Percentiles rank a stretch among this genome's conserved stretches.
Evolutionary conservation across 495 filamentous ascomycete genomes (phyloP).

Genomic region (Neurospora discreta): DNA sequence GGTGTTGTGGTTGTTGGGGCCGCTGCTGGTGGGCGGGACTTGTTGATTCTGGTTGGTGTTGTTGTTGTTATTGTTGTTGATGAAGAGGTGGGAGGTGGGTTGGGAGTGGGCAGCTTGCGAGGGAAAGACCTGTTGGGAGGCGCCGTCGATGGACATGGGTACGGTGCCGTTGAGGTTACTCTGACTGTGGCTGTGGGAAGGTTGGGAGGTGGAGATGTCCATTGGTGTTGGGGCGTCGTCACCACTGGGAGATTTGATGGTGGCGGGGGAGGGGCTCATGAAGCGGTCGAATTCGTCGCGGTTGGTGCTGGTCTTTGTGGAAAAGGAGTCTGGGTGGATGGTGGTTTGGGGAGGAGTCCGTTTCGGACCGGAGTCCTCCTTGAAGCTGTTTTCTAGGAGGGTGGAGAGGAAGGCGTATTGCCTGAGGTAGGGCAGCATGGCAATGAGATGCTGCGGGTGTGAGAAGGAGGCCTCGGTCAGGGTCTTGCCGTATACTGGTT

Average conservation of each 20-base stretch:
- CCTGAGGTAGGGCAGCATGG: slow-evolving; percentile 61
- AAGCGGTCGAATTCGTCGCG: slow-evolving; percentile 25
- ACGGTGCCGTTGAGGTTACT: slow-evolving; percentile 34
- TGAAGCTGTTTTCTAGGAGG: slow-evolving; percentile 52
- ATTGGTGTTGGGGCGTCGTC: not conserved
- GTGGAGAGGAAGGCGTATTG: slow-evolving; percentile 63
- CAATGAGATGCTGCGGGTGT: slow-evolving; percentile 74
- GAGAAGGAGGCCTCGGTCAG: slow-evolving; percentile 69
- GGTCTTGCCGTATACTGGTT: slow-evolving; percentile 54
- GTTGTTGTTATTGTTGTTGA: not conserved
- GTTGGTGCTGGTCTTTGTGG: slow-evolving; percentile 11
- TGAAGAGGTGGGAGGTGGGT: not conserved
- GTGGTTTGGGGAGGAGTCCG: not conserved
- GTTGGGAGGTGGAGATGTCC: not conserved
- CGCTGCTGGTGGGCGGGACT: not conserved
- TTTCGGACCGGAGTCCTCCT: slow-evolving; percentile 2
- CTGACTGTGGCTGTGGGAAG: no score
- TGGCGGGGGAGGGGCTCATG: slow-evolving; percentile 10
- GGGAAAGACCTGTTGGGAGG: not conserved
- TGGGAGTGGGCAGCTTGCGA: not conserved
- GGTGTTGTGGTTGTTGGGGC: not conserved
- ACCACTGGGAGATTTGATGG: not conserved
- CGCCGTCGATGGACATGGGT: not conserved
- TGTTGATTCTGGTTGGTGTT: not conserved
- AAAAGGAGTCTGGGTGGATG: not conserved